Evolutionary conservation across 2,329 filamentous ascomycete genomes (phyloP), one percentile per base, ranked within the genome.

Genomic region (Gliomastix tumulicola): DNA sequence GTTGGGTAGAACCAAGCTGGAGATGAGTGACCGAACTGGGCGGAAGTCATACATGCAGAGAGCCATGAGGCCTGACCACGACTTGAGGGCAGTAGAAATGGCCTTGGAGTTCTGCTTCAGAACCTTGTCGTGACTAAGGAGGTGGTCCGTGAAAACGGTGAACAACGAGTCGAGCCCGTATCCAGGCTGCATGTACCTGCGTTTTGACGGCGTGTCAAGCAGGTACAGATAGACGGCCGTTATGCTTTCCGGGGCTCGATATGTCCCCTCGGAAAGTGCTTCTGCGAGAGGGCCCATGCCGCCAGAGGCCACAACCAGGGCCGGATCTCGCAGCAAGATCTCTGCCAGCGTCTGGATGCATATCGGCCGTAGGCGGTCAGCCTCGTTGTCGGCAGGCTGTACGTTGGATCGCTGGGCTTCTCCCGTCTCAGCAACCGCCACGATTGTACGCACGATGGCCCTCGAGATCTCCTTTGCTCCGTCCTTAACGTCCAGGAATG

Each of bases 401-500:
- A 94, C 89, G 33, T 87, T 84, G 38, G 84, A 77, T n/a, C 96
- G 67, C 34, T 89, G 79, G 55, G 95, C 90, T 49, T 95, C 89
- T 19, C 76, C 73, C 48, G 94, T 84, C 51, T 95, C 88, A 21
- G 92, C 90, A 34, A 97, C 83, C 5, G 92, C 85, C 21, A 92
- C 87, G 39, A 98, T 82, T 7, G 90, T 92, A 37, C 92, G 79
- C 7, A 94, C 84, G 16, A 98, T 80, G 1, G 87, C 82, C 40
- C 85, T 76, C 2, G 92, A 94, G 23, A 98, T 75, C 56, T 98
- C 90, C 44, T 78, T 75, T 8, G 94, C 82, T 10, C 92, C 92
- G 44, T 88, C 87, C 54, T 96, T 96, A 45, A 97, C 88, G 54
- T 98, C 92, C 4, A 98, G 68, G 52, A 98, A 98, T 9, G 89